Base-by-base conservation (phyloP, 257 asterid genomes). In the Solanum ossicruentum region DNA sequence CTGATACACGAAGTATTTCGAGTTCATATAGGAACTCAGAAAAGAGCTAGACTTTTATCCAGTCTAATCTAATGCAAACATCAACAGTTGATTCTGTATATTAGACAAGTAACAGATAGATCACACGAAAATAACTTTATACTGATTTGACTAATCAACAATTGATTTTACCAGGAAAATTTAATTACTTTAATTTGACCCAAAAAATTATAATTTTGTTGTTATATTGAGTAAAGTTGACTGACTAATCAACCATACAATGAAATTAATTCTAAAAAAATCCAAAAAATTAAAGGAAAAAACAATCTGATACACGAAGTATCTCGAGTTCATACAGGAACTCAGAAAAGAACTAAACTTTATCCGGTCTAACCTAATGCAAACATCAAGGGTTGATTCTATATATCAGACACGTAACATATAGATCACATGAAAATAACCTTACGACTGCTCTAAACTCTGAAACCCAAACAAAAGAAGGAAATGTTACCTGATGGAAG, bases 401-500 rank as follows among this genome's bases (percentile, higher is more conserved):
- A 8, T 43, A 8, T 43, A 7, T 43, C 10, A 43, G 9, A 8
- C 10, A 6, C 47, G 0, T 2, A 2, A 6, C 26, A 26, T 26
- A 13, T 54, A 13, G 2, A 0, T 7, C 3, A 16, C 0, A 39
- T 2, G 2, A 4, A 70, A 18, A 70, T 0, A 8, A 69, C 26
- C 18, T 69, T 5, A 36, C 15, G 1, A 3, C 39, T 16, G 12
- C 16, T 39, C 52, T 9, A 18, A 32, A 3, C 21, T 66, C 45
- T 66, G 39, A 17, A 36, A 17, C 17, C 28, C 26, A 39, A 32
- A 10, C 16, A 39, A 17, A 69, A 70, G 9, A 39, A 70, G 15
- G 11, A 13, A 83, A 66, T 16, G 13, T 6, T 26, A 93, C 97
- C 97, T 93, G 98, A 90, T 94, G 98, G 84, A 94, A 94, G 21